Base-by-base conservation (phyloP, 176 grass and related monocot species). In the Chloris gayana region DNA sequence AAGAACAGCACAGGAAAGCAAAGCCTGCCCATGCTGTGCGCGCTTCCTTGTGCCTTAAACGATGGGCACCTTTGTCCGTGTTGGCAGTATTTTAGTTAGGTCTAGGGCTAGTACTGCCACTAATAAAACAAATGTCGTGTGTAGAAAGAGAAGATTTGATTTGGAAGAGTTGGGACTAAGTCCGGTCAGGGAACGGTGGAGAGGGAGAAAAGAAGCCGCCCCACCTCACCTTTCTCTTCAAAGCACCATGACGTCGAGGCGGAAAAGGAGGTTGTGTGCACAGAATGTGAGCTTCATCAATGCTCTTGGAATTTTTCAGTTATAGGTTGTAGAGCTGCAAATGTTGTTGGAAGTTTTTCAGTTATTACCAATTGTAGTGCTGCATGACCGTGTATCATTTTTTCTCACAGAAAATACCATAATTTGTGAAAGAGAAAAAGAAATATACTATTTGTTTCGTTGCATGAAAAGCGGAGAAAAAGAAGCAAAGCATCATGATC, bases 11-110 rank as follows among this genome's bases (percentile, higher is more conserved):
- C 14, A 7, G 18, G 7, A 12, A 31, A 41, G 26, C 50, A 31
- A 42, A 58, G 18, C 7, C 27, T 76, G 35, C 7, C 29, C 22
- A 35, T 75, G 34, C 4, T 21, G 14, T 72, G 19, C 33, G 14
- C 61, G 19, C 2, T 51, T 64, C 15, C 38, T 76, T 58, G 45
- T 14, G 64, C 21, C 65, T 76, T 18, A 70, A 84, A 69, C 54
- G 53, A 39, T 70, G 74, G 83, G 64, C 51, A 49, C 44, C 22
- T 22, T 37, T 71, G 74, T 71, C 41, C 39, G 69, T 77, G 62
- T 19, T 66, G 18, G 25, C 33, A n/a, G 24, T 83, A 67, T 67
- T 74, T 42, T 83, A 68, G 35, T 59, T 30, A 9, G 34, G 64
- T n/a, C 15, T 42, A 54, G 47, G 19, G 14, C 10, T 14, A 41